These are phyloP conservation scores for Leucaena leucocephala DNA, from an alignment of 306 rosid genomes.

Conservation along the genomic window DNA sequence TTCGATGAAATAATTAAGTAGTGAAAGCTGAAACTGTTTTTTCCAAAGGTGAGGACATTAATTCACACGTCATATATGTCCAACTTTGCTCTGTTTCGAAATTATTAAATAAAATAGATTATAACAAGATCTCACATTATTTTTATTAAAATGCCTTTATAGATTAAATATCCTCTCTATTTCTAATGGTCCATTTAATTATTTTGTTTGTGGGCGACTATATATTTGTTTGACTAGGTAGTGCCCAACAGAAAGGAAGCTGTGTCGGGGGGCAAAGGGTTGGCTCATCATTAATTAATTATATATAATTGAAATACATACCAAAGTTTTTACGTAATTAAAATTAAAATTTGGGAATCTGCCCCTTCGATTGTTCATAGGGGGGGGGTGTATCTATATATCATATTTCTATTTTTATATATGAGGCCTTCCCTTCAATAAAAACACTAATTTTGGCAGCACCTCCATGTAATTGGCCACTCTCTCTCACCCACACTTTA, in stretches of 20 bases:
- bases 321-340: neutral
- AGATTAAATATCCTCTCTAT: neutral
- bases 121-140: neutral
- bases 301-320: neutral
- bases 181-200: neutral
- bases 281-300: neutral
- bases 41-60: too few species aligned
- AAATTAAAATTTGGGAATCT: neutral
- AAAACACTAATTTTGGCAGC: neutral
- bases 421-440: neutral
- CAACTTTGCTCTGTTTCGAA: neutral
- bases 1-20: neutral
- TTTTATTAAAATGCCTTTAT: neutral
- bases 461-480: neutral
- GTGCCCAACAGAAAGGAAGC: neutral
- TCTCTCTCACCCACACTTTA: neutral
- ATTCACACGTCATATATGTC: neutral
- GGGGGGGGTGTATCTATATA: neutral
- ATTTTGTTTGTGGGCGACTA: neutral
- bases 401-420: neutral
- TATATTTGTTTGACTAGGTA: neutral
- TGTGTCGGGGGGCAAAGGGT: neutral
- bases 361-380: neutral
- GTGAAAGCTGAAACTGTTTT: neutral
- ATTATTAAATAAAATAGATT: neutral